Evolutionary conservation across 192 early-diverging fungal species (phyloP), one percentile per base, ranked within the genome.

Genomic region (Rhizophlyctis rosea): DNA sequence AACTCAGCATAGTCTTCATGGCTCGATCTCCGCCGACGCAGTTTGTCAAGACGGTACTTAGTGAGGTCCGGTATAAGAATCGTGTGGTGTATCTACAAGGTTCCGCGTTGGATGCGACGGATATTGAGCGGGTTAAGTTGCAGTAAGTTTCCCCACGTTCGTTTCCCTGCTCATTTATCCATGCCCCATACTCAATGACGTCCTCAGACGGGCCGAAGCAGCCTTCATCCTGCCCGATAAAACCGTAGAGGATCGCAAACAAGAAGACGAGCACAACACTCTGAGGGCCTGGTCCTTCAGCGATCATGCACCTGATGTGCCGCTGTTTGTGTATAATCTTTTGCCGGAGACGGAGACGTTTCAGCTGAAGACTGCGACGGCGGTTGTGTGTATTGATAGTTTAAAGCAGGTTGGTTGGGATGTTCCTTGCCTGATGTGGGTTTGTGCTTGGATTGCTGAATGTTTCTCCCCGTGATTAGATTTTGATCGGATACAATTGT

Each of bases 261-360:
- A 76, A 27, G 85, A 90, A 77, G 88, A 90, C 59, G 83, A 87
- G 34, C 70, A 81, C 60, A 90, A 87, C 47, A 87, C 86, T 2
- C 69, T 88, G 2, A 59, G 86, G 3, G 71, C 84, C 9, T 90
- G 86, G 88, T 81, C 86, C 0, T 64, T 90, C 25, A 81, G 86
- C 31, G 70, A 73, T 31, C 80, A 81, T 56, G 82, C 85, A 1
- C 79, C 82, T 34, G 50, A 76, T 23, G 76, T 80, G 1, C 80
- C 82, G 16, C 67, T 90, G 0, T 90, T 75, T 36, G 78, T 85
- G 0, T 80, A 81, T 58, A 88, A 86, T 35, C 59, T 87, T 5
- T 64, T 84, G 30, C 83, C 86, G 9, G 79, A 83, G 27, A 85
- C 86, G 5, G 78, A 78, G 18, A 61, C 75, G n/a, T 83, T 80